These are phyloP conservation scores for Pseudoneurospora amorphoporcata DNA, from an alignment of 495 filamentous ascomycete genomes.

Conservation along the genomic window DNA sequence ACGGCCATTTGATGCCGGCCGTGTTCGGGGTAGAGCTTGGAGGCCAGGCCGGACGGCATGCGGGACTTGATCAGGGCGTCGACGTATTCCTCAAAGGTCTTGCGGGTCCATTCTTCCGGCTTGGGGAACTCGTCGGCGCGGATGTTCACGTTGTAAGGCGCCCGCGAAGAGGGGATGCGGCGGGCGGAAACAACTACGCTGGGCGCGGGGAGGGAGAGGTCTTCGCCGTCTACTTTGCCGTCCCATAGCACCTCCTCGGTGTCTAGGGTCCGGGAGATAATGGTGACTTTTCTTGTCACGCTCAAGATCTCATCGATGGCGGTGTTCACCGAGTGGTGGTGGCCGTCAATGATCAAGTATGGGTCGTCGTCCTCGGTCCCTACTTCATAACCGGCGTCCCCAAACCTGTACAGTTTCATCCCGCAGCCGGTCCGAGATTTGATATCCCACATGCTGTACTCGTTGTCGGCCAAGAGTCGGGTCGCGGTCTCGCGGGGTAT, in stretches of 20 bases:
- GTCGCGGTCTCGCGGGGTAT: not conserved
- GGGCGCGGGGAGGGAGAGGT: not conserved
- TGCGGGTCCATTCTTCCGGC: conserved; percentile 26
- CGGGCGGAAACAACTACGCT: not conserved
- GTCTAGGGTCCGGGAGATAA: not conserved
- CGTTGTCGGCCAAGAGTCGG: conserved; percentile 1
- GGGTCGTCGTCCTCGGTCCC: not conserved
- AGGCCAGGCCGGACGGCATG: conserved; percentile 11
- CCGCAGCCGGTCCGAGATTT: conserved; percentile 6
- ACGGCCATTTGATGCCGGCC: conserved; percentile 19
- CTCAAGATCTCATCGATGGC: conserved; percentile 13
- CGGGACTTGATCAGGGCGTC: conserved; percentile 19
- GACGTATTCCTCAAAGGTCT: conserved; percentile 27
- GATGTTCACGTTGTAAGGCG: conserved; percentile 6
- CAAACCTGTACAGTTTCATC: not conserved
- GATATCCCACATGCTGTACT: conserved; percentile 12
- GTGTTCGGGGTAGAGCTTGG: conserved; percentile 15
- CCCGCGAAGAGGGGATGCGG: not conserved
- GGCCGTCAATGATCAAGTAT: conserved; percentile 8
- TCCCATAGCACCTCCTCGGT: not conserved
- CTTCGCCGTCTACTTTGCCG: not conserved
- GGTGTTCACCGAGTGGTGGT: not conserved
- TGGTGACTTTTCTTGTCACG: conserved; percentile 1
- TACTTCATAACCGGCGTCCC: not conserved
- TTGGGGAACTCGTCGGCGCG: conserved; percentile 22